Percentiles rank a stretch among this genome's conserved stretches.
Evolutionary conservation across 495 filamentous ascomycete genomes (phyloP).

Genomic region (Tirmania nivea): DNA sequence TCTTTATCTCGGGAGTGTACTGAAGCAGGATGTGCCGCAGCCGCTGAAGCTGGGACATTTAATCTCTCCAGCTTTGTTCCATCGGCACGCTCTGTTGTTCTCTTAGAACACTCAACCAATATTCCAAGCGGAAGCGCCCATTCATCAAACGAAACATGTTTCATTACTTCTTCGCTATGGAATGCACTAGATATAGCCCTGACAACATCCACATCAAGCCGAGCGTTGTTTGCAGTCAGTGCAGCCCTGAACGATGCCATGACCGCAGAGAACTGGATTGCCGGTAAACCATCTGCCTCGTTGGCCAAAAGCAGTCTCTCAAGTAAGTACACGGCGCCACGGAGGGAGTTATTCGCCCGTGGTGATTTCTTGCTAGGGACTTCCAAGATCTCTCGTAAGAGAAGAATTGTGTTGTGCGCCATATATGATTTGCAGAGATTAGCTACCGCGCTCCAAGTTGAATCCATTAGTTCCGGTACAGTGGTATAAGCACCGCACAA

Average conservation of each 20-base stretch:
- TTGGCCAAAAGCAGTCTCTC: constrained; percentile 40
- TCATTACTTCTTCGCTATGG: constrained; percentile 11
- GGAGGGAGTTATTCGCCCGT: constrained; percentile 39
- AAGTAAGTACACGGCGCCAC: constrained; percentile 47
- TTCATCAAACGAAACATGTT: constrained; percentile 25
- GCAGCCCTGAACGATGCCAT: constrained; percentile 18
- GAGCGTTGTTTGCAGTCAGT: constrained; percentile 17
- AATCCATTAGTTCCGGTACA: constrained; percentile 42
- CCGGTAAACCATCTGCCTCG: constrained; percentile 39
- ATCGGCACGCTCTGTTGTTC: constrained; percentile 30
- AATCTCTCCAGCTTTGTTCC: constrained; percentile 32
- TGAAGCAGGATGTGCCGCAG: constrained; percentile 1
- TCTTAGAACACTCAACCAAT: constrained; percentile 25
- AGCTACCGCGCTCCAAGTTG: constrained; percentile 52
- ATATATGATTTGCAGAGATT: constrained; percentile 64
- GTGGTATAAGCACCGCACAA: constrained; percentile 66
- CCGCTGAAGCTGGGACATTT: constrained; percentile 19
- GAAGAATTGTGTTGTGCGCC: constrained; percentile 43
- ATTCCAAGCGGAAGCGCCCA: constrained; percentile 36
- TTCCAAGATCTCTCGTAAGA: constrained; percentile 41
- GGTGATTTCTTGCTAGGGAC: constrained; percentile 25
- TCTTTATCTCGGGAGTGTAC: constrained; percentile 10
- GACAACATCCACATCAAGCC: constrained; percentile 19
- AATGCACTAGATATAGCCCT: constrained; percentile 17
- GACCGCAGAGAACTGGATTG: constrained; percentile 30